Conservation (phyloP, 768 basidiomycete species). For the Collybiopsis confluens region DNA sequence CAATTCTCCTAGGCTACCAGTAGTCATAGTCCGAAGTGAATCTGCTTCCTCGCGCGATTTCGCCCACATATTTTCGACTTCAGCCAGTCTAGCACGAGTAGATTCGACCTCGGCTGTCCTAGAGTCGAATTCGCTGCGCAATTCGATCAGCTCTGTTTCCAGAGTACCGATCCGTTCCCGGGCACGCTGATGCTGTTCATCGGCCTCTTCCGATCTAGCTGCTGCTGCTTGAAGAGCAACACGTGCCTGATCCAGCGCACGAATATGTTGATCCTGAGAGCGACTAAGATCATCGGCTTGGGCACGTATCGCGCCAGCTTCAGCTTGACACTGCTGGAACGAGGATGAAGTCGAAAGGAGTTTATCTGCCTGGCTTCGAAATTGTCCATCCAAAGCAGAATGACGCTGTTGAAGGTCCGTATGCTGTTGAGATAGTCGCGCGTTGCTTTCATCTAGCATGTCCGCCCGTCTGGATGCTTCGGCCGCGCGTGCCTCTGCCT, state of each 20-base stretch:
- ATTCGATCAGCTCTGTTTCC: constrained; percentile 73
- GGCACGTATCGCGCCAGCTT: constrained; percentile 55
- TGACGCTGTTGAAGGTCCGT: constrained; percentile 67
- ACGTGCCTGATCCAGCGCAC: constrained; percentile 83
- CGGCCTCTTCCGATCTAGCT: constrained; percentile 73
- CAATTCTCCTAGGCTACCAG: constrained; percentile 79
- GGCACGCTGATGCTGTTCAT: constrained; percentile 65
- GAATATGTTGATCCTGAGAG: constrained; percentile 80
- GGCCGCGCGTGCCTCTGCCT: constrained; percentile 72
- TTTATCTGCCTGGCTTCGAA: constrained; percentile 75
- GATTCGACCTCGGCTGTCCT: constrained; percentile 71
- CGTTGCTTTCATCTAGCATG: constrained; percentile 63
- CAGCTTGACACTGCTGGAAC: constrained; percentile 76
- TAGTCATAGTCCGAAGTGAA: constrained; percentile 81
- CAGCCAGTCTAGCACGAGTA: constrained; percentile 58
- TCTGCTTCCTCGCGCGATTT: constrained; percentile 94
- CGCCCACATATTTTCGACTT: constrained; percentile 88
- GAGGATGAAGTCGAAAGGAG: constrained; percentile 70
- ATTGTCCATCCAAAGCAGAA: constrained; percentile 51
- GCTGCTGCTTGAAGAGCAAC: constrained; percentile 73
- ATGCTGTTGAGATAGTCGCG: constrained; percentile 58
- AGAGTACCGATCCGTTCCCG: constrained; percentile 65
- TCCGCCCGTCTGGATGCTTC: constrained; percentile 79
- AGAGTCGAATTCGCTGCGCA: constrained; percentile 78
- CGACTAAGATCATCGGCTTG: constrained; percentile 70